Percentiles rank a stretch among this genome's conserved stretches.
Evolutionary conservation across 441 rosid genomes (phyloP).

Genomic region (Brassica balearica): DNA sequence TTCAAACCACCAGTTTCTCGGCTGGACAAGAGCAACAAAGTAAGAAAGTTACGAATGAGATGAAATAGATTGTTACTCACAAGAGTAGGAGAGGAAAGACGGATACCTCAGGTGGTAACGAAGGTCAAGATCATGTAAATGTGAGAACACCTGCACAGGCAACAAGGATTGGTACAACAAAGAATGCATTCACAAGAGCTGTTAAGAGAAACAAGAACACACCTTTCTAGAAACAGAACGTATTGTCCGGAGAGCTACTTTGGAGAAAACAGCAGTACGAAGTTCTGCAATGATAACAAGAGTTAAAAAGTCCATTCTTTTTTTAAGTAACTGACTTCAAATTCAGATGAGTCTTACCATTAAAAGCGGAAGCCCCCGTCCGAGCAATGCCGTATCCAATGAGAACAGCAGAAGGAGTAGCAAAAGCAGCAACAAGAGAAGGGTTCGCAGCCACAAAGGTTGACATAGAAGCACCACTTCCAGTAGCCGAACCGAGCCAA

Average conservation of each 20-base stretch:
- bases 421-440: slow-evolving; percentile 3
- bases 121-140: slow-evolving; percentile 89
- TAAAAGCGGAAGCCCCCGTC: background rate
- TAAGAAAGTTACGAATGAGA: slow-evolving; percentile 30
- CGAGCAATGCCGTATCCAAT: background rate
- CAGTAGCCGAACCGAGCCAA: background rate
- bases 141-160: slow-evolving; percentile 75
- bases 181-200: background rate
- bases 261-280: background rate
- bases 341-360: background rate
- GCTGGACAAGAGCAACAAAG: slow-evolving; percentile 54
- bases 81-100: slow-evolving; percentile 26
- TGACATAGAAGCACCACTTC: background rate
- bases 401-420: background rate
- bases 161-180: background rate
- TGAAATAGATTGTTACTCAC: background rate
- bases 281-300: background rate
- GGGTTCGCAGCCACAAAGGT: background rate
- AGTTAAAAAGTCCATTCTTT: background rate
- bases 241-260: background rate
- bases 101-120: slow-evolving; percentile 81
- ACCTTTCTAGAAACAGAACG: slow-evolving; percentile 9
- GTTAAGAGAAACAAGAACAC: background rate
- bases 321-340: too few relatives aligned
- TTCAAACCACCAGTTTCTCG: slow-evolving; percentile 93